Base-by-base conservation (phyloP, 2,329 filamentous ascomycete species). In the Mollisia scopiformis region DNA sequence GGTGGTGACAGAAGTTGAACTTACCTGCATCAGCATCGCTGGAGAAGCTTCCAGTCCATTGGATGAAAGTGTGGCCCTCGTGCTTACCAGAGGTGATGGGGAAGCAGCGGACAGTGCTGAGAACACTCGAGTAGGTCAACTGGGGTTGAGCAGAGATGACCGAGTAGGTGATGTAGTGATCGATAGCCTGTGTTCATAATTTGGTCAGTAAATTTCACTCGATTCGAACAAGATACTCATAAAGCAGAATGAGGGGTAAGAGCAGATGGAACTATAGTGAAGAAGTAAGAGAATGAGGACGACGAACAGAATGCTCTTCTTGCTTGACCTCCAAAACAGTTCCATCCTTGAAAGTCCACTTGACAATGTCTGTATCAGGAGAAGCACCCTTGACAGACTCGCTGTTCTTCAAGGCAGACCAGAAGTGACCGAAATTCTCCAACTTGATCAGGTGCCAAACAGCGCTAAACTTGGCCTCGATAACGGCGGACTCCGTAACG, bases 391-490 rank as follows among this genome's bases (percentile, higher is more conserved):
- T 88, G 75, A 88, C 85, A 69, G 79, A 81, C 74, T 89, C 85
- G 73, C 82, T 84, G 72, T 82, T 82, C 65, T 82, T 78, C 47
- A 91, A 81, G 64, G 84, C 82, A 47, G 80, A 78, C 86, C 87
- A 90, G 80, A 89, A 91, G 71, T 84, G 81, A 78, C 77, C 75
- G 76, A 91, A 90, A 74, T 87, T 81, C 75, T 86, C 83, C 39
- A 91, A 85, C 82, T 91, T 91, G 84, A 91, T 88, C 71, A 86
- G 80, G 79, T 91, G 88, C 88, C 88, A 91, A 74, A 90, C 88
- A 67, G 84, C 75, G 70, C 82, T 82, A 73, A 90, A 82, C 33
- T 84, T 84, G 37, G 87, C 87, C 68, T 84, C 81, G 76, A 91
- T 90, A 75, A 91, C 86, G 72, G 85, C 82, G 58, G 83, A 86